phyloP scores from a whole-genome alignment of 768 basidiomycete genomes.

The Guyanaporus albipodus region DNA sequence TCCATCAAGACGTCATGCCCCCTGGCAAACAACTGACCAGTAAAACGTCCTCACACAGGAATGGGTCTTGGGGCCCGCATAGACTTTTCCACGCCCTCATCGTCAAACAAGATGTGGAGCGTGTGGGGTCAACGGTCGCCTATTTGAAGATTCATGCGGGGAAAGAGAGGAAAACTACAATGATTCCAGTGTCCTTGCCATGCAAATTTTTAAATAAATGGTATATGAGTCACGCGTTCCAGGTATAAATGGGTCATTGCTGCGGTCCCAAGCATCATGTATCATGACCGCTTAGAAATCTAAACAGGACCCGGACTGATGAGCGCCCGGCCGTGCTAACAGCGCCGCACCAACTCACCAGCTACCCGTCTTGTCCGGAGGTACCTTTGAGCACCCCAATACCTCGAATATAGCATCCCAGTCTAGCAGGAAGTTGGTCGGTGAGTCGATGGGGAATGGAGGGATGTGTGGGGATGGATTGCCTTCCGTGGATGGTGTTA shows the following conservation, averaged over 20 bases:
- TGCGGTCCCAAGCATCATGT: no score
- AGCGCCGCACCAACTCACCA: conserved; percentile 12
- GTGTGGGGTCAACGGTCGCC: no score
- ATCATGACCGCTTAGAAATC: not conserved
- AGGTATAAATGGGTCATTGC: conserved; percentile 1
- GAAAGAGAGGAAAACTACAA: not conserved
- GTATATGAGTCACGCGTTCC: conserved; percentile 1
- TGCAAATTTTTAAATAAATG: conserved; percentile 2
- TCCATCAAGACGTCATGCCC: no score
- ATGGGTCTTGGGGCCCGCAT: no score
- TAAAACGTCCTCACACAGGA: no score
- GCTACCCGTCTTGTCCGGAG: not conserved
- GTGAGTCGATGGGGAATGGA: conserved; percentile 6
- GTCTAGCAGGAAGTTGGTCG: conserved; percentile 22
- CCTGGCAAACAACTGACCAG: no score
- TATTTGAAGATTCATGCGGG: not conserved
- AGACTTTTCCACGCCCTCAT: no score
- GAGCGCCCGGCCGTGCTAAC: not conserved
- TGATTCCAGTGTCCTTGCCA: conserved; percentile 8
- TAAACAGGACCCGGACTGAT: no score
- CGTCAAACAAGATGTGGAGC: no score
- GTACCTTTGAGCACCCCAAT: conserved; percentile 14
- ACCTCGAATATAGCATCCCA: conserved; percentile 33
- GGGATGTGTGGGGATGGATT: conserved; percentile 2
- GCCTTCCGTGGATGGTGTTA: no score